Conservation (phyloP, 2,329 filamentous ascomycete genomes). For the Alternaria hordeiaustralica region DNA sequence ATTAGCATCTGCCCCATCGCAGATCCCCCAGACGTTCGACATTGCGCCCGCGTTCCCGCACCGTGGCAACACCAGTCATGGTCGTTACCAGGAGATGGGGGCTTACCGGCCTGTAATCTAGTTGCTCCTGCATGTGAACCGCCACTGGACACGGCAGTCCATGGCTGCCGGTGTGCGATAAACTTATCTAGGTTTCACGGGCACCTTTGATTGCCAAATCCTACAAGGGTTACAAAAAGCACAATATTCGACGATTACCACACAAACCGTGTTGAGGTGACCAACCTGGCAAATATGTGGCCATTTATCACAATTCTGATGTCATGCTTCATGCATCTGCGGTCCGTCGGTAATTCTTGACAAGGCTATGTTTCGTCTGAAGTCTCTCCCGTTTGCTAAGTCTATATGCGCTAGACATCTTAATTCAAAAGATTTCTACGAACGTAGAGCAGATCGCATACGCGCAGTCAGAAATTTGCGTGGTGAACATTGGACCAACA, state of each 20-base stretch:
- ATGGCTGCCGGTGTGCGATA: background rate
- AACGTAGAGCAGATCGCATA: background rate
- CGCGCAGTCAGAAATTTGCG: background rate
- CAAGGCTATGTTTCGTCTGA: background rate
- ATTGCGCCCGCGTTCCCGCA: background rate
- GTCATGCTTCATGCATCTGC: background rate
- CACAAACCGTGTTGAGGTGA: background rate
- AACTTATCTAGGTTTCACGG: background rate
- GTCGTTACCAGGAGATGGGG: background rate
- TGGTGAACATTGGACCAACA: background rate
- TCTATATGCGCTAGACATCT: background rate
- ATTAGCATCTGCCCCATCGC: conserved; percentile 5
- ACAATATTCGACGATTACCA: background rate
- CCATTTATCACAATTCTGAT: background rate
- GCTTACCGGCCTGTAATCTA: background rate
- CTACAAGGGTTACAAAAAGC: background rate
- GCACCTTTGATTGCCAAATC: background rate
- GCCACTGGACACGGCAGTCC: background rate
- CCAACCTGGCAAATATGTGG: background rate
- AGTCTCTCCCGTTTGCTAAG: background rate
- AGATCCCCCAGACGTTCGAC: conserved; percentile 11
- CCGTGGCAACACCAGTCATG: conserved; percentile 4
- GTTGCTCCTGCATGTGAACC: background rate
- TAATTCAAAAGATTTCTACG: background rate
- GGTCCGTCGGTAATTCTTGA: background rate